Base-by-base conservation (phyloP, 202 grass and related monocot species). In the Brachypodium distachyon region DNA sequence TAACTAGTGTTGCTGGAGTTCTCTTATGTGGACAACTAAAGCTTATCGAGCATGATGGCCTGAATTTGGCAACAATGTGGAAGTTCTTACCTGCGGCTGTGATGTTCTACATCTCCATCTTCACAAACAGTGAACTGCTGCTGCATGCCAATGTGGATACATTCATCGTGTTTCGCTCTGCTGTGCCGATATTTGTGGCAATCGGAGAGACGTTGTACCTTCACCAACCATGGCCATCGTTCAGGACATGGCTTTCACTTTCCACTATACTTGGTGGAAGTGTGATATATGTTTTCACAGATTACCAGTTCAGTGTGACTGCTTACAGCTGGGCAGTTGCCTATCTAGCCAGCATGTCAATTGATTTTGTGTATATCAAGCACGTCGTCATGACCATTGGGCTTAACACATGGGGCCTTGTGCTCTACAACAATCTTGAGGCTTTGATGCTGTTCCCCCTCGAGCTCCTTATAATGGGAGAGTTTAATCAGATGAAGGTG, bases 331-430 rank as follows among this genome's bases (percentile, higher is more conserved):
- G 94, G 94, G 94, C 88, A 40, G 32, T 80, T 72, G 90, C 90
- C n/a, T 97, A 97, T 71, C 60, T 97, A 8, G 81, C 13, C 1
- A 87, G 88, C 84, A 97, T 93, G 94, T 97, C 94, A 13, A 86
- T 97, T 61, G 94, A 97, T 65, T 97, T 93, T 1, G 90, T 97
- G 48, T 97, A 93, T 70, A 93, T 97, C 74, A 97, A 97, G 82
- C 93, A 97, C 12, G 93, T 97, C 1, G 90, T 97, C 68, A 97
- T 93, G 90, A 97, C 90, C 25, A 90, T 97, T 51, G 93, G 93
- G 29, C 85, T 97, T 56, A 93, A 97, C 77, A 97, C 93, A 85
- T 97, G 93, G 93, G 93, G 93, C 32, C 81, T 93, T 56, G 93
- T 97, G 61, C 82, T 97, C 42, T 97, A 93, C 85, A 97, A 97